Conservation (phyloP, 768 basidiomycete genomes). For the Tulasnella sp. region DNA sequence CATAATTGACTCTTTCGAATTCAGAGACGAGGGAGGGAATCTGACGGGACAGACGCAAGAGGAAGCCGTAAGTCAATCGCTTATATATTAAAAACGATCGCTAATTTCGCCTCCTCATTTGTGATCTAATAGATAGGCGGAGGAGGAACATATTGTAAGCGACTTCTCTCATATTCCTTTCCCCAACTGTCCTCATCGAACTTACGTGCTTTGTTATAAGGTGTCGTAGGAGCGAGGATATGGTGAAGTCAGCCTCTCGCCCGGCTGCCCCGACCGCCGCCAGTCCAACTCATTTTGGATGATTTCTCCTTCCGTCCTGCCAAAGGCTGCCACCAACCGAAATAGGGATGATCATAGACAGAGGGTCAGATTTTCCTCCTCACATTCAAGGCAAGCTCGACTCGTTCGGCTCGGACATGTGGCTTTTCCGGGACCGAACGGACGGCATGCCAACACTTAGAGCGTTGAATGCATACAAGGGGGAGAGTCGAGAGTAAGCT, state of each 20-base stretch:
- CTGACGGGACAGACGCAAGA: constrained; percentile 41
- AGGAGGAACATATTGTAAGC: constrained; percentile 50
- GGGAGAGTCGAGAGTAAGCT: constrained; percentile 60
- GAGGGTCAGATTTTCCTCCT: constrained; percentile 65
- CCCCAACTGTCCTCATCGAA: constrained; percentile 37
- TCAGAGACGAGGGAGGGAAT: constrained; percentile 48
- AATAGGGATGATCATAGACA: constrained; percentile 80
- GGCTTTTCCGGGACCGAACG: constrained; percentile 60
- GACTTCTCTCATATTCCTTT: not conserved
- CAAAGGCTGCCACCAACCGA: constrained; percentile 54
- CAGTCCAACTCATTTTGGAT: constrained; percentile 14
- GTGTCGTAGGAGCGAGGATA: constrained; percentile 70
- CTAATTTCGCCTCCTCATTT: not conserved
- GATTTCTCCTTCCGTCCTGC: not conserved
- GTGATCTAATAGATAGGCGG: constrained; percentile 63
- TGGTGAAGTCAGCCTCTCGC: constrained; percentile 40
- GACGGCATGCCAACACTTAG: constrained; percentile 50
- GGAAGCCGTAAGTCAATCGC: constrained; percentile 41
- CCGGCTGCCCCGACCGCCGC: not conserved
- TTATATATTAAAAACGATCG: not conserved
- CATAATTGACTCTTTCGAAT: constrained; percentile 77
- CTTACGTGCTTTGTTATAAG: constrained; percentile 26
- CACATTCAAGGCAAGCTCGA: constrained; percentile 48
- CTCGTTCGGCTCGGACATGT: constrained; percentile 64
- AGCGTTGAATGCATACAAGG: constrained; percentile 64